Evolutionary conservation across 208 protist genomes (phyloP).

Genomic region (Willaertia magna): DNA sequence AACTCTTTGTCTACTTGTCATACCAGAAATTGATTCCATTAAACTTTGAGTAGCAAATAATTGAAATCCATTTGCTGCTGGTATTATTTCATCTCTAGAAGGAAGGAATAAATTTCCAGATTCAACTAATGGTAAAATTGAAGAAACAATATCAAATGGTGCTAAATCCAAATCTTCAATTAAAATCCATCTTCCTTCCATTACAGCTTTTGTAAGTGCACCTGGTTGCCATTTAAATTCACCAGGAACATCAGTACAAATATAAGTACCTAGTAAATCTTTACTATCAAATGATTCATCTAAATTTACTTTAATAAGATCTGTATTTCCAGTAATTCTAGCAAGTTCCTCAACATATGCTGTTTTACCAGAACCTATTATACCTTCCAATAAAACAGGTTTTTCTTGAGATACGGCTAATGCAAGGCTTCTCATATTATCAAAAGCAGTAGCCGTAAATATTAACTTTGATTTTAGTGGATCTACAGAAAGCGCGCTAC

Average conservation of each 20-base stretch:
- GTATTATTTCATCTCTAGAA: slow-evolving; percentile 76
- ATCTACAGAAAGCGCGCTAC: not conserved
- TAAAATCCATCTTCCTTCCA: slow-evolving; percentile 90
- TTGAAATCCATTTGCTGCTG: slow-evolving; percentile 50
- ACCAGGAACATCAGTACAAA: slow-evolving; percentile 90
- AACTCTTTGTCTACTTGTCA: not conserved
- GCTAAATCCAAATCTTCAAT: slow-evolving; percentile 98
- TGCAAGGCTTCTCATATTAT: not conserved
- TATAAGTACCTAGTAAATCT: slow-evolving; percentile 94
- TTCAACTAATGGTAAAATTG: slow-evolving; percentile 91
- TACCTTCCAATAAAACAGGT: slow-evolving; percentile 46
- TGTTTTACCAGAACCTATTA: slow-evolving; percentile 76
- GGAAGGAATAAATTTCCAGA: slow-evolving; percentile 81
- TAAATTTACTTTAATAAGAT: slow-evolving; percentile 58
- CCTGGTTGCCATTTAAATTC: slow-evolving; percentile 95
- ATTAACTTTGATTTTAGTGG: not conserved
- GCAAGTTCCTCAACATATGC: slow-evolving; percentile 59
- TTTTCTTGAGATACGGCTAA: not conserved
- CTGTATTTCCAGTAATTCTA: slow-evolving; percentile 30
- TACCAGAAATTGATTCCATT: not conserved
- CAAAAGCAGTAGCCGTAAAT: not conserved
- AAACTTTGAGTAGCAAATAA: slow-evolving; percentile 58
- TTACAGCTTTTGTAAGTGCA: slow-evolving; percentile 82
- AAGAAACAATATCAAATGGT: slow-evolving; percentile 90
- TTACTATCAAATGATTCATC: slow-evolving; percentile 97